phyloP scores from a whole-genome alignment of 805 yeast species.

The Barnettozyma siamensis region DNA sequence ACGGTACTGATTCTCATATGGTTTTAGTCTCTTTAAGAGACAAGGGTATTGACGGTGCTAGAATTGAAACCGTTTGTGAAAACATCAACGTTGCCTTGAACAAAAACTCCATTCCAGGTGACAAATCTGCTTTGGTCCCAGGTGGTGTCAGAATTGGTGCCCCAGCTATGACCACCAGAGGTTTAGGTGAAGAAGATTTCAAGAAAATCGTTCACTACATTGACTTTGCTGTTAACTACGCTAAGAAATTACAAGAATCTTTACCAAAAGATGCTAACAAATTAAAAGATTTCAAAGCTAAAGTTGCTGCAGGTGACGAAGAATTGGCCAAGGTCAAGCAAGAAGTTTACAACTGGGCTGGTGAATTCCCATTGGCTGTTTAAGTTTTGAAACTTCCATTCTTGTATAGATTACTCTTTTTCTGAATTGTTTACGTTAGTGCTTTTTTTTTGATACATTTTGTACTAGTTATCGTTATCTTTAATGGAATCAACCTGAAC shows the following conservation, averaged over 20 bases:
- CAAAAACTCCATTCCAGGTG: conserved; percentile 96
- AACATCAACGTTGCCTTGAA: conserved; percentile 89
- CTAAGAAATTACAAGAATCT: conserved; percentile 59
- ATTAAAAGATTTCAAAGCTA: conserved; percentile 91
- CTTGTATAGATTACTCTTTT: neutral
- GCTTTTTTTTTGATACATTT: neutral
- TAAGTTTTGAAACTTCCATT: conserved; percentile 20
- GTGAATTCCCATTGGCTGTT: conserved; percentile 68
- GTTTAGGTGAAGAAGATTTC: conserved; percentile 75
- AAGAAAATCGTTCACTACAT: conserved; percentile 74
- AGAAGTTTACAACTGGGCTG: conserved; percentile 90
- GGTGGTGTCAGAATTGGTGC: conserved; percentile 96
- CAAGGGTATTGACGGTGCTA: conserved; percentile 85
- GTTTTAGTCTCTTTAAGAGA: conserved; percentile 77
- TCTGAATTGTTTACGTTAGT: neutral
- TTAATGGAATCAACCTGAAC: no score
- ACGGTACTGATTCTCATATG: conserved; percentile 94
- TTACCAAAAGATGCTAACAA: conserved; percentile 92
- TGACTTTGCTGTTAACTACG: conserved; percentile 60
- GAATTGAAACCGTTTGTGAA: conserved; percentile 87
- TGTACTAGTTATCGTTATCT: no score
- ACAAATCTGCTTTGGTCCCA: conserved; percentile 91
- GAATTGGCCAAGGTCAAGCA: conserved; percentile 61
- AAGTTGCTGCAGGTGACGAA: conserved; percentile 64
- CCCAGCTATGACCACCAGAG: conserved; percentile 98